phyloP scores from a whole-genome alignment of 2,329 filamentous ascomycete species.

The Exophiala aquamarina region DNA sequence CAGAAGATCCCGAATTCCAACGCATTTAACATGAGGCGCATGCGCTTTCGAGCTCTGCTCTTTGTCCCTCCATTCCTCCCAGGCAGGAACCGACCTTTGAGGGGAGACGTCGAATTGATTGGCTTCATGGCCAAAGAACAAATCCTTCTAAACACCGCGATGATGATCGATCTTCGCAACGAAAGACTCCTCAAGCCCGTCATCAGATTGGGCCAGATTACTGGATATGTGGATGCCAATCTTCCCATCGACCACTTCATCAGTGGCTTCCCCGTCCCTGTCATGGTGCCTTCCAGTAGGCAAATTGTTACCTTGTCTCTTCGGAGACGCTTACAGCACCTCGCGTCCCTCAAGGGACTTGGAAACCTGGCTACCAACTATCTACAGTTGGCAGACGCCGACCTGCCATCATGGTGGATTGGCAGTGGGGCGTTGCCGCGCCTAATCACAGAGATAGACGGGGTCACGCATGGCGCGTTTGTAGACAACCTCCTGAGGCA shows the following conservation, averaged over 20 bases:
- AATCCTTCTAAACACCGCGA: constrained; percentile 22
- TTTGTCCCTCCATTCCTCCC: constrained; percentile 1
- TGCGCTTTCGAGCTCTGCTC: constrained; percentile 12
- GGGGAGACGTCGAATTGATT: constrained; percentile 15
- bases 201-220: not conserved
- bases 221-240: constrained; percentile 1
- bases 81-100: constrained; percentile 4
- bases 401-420: not conserved
- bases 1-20: constrained; percentile 1
- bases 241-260: not conserved
- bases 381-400: not conserved
- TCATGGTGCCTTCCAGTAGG: not conserved
- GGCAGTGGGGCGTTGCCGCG: too few species aligned
- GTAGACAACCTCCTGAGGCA: too few species aligned
- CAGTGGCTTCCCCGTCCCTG: not conserved
- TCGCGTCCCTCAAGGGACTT: not conserved
- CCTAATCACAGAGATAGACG: too few species aligned
- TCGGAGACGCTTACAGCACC: not conserved
- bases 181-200: constrained; percentile 18
- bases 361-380: not conserved
- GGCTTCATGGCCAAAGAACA: constrained; percentile 11
- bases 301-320: not conserved
- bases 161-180: constrained; percentile 18
- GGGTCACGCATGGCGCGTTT: too few species aligned
- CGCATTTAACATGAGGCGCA: constrained; percentile 17